Evolutionary conservation across 2,329 filamentous ascomycete species (phyloP).

Genomic region (Colletotrichum sp.): DNA sequence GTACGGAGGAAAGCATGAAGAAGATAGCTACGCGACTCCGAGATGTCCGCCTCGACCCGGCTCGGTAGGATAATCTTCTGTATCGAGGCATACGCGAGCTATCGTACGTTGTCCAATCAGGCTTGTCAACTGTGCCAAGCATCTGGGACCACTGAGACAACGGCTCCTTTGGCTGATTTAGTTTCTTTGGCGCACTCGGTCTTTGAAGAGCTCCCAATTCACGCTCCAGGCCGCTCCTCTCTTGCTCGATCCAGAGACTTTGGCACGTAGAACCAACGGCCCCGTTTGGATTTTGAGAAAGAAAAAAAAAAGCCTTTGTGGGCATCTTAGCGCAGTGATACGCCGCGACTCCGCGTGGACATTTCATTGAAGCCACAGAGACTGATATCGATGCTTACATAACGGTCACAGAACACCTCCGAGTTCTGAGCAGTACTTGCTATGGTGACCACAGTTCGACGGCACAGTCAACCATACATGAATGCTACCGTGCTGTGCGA

Average conservation of each 20-base stretch:
- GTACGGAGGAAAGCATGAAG: background rate
- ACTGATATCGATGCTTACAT: background rate
- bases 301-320: background rate
- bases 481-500: background rate
- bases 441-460: background rate
- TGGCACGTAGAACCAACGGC: background rate
- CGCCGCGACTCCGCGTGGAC: background rate
- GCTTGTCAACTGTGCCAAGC: background rate
- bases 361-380: background rate
- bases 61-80: background rate
- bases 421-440: background rate
- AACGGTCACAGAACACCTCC: background rate
- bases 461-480: background rate
- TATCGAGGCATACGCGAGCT: background rate
- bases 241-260: background rate
- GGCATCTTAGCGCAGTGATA: background rate
- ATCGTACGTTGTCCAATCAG: conserved; percentile 13
- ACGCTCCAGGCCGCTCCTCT: background rate
- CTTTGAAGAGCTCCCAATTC: background rate
- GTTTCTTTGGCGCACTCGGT: background rate
- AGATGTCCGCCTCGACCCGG: background rate
- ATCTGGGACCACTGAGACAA: background rate
- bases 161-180: background rate
- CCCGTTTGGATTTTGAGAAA: background rate
- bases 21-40: background rate